Percentiles rank a stretch among this genome's conserved stretches.
Conservation (phyloP, 2,329 filamentous ascomycete genomes). For the Ceratocystis cacaofunesta region DNA sequence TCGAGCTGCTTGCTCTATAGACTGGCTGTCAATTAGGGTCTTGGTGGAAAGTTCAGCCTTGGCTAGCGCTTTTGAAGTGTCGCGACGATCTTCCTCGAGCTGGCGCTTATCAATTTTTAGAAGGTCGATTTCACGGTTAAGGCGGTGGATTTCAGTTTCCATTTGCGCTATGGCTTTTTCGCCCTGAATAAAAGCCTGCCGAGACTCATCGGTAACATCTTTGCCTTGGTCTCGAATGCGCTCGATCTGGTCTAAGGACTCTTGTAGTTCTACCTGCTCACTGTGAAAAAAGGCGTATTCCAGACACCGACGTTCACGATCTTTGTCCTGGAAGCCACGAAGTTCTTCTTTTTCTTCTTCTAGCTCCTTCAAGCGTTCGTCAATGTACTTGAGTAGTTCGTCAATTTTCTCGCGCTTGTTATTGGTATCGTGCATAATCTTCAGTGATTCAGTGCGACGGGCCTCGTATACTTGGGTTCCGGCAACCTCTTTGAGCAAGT, state of each 20-base stretch:
- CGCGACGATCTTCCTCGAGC: conserved; percentile 76
- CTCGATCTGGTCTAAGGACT: conserved; percentile 69
- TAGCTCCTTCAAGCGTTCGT: conserved; percentile 72
- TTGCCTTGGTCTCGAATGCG: conserved; percentile 66
- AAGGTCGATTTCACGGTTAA: conserved; percentile 71
- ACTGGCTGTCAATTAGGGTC: conserved; percentile 67
- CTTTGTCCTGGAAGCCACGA: conserved; percentile 84
- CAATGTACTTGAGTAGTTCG: conserved; percentile 79
- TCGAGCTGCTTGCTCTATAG: conserved; percentile 58
- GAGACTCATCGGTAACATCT: conserved; percentile 69
- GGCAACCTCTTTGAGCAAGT: conserved; percentile 90
- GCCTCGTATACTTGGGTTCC: conserved; percentile 95
- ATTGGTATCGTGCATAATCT: conserved; percentile 94
- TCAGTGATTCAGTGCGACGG: conserved; percentile 75
- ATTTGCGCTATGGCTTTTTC: conserved; percentile 67
- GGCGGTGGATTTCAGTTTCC: conserved; percentile 62
- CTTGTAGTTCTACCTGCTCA: conserved; percentile 66
- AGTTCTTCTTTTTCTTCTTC: conserved; percentile 97
- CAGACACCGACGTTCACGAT: conserved; percentile 76
- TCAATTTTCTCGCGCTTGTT: conserved; percentile 93
- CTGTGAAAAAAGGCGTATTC: conserved; percentile 91
- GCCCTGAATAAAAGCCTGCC: conserved; percentile 58
- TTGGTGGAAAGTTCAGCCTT: conserved; percentile 79
- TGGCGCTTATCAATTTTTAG: conserved; percentile 73
- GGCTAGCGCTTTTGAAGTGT: conserved; percentile 63